Evolutionary conservation across 1,284 basidiomycete genomes (phyloP).

Genomic region (Leccinum subspadiceum): DNA sequence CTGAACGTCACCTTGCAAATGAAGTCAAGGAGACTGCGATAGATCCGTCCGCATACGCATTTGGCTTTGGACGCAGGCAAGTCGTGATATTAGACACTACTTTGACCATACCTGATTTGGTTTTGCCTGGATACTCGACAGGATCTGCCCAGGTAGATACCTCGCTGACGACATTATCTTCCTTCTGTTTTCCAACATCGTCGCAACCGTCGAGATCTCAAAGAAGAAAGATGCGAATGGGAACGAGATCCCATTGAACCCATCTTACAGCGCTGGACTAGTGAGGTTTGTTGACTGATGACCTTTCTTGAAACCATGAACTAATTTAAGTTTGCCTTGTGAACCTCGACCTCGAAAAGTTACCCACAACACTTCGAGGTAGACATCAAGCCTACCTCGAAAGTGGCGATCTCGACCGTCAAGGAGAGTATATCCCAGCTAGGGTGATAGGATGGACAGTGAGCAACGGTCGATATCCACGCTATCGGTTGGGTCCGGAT

Average conservation of each 20-base stretch:
- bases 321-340: neutral
- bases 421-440: neutral
- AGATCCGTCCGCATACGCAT: constrained; percentile 19
- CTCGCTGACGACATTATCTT: constrained; percentile 22
- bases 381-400: constrained; percentile 9
- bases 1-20: constrained; percentile 13
- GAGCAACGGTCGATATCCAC: neutral
- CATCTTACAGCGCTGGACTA: constrained; percentile 12
- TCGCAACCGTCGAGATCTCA: constrained; percentile 18
- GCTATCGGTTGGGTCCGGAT: neutral
- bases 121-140: neutral
- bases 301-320: neutral
- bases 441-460: neutral
- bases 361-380: constrained; percentile 5
- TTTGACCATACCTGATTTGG: neutral
- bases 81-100: neutral
- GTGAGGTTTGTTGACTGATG: constrained; percentile 13
- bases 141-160: constrained; percentile 21
- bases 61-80: constrained; percentile 21
- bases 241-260: constrained; percentile 8
- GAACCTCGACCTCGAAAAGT: neutral
- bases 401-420: neutral
- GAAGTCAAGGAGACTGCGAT: constrained; percentile 11
- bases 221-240: constrained; percentile 10
- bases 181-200: constrained; percentile 16